Conservation (phyloP, 257 asterid genomes). For the Nicotiana undulata region DNA sequence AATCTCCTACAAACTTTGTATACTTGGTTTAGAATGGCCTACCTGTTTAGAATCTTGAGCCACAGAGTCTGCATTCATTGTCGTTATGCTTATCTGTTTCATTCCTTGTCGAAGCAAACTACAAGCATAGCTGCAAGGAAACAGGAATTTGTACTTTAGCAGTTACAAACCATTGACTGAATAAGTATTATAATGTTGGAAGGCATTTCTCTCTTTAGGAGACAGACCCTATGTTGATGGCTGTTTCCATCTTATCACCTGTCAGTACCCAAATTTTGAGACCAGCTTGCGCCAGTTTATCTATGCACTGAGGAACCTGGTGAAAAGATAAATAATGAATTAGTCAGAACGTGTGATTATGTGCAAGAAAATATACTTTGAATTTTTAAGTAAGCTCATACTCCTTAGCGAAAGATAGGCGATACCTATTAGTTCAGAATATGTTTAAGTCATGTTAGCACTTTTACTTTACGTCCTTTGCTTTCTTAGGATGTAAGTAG, state of each 20-base stretch:
- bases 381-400: not conserved
- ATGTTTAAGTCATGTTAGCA: too few species aligned
- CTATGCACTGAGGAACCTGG: constrained; percentile 98
- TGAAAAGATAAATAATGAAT: constrained; percentile 10
- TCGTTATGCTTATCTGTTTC: constrained; percentile 73
- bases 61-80: constrained; percentile 30
- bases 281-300: constrained; percentile 98
- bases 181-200: not conserved
- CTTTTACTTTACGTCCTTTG: too few species aligned
- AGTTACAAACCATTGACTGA: not conserved
- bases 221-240: constrained; percentile 96
- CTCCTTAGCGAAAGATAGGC: too few species aligned
- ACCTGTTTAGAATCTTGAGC: constrained; percentile 60
- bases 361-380: not conserved
- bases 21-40: constrained; percentile 9
- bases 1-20: not conserved
- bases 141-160: constrained; percentile 12
- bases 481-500: too few species aligned
- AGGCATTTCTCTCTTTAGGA: constrained; percentile 7
- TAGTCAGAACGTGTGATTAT: not conserved
- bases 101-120: constrained; percentile 99
- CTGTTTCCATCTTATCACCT: constrained; percentile 99
- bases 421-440: too few species aligned
- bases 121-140: constrained; percentile 65
- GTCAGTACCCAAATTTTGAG: constrained; percentile 97